phyloP scores from a whole-genome alignment of 441 rosid genomes.

The Aleurites moluccanus region DNA sequence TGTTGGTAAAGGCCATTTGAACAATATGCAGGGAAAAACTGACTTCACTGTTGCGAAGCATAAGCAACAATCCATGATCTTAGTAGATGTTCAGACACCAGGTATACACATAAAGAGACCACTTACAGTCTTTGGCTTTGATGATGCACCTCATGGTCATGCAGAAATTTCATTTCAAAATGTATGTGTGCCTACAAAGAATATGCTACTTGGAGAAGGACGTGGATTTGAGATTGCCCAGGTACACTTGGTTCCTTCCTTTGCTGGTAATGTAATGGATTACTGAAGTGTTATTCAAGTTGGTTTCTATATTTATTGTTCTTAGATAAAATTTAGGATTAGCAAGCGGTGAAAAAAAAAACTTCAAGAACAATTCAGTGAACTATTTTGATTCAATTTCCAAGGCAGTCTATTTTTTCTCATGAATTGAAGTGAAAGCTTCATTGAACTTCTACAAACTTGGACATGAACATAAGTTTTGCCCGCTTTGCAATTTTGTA shows the following conservation, averaged over 20 bases:
- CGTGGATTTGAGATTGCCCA: constrained; percentile 99
- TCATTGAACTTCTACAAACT: neutral
- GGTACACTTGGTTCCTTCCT: constrained; percentile 43
- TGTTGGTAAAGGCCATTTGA: constrained; percentile 12
- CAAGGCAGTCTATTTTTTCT: neutral
- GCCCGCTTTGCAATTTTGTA: neutral
- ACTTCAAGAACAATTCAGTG: too few relatives aligned
- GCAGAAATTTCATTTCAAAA: constrained; percentile 82
- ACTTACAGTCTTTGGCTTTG: constrained; percentile 85
- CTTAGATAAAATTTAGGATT: neutral
- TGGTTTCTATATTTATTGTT: neutral
- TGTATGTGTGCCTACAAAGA: constrained; percentile 77
- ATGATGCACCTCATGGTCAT: constrained; percentile 99
- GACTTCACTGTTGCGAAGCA: constrained; percentile 76
- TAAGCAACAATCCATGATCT: constrained; percentile 96
- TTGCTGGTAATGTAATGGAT: neutral
- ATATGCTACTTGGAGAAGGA: constrained; percentile 95
- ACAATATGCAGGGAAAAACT: constrained; percentile 79
- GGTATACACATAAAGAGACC: constrained; percentile 82
- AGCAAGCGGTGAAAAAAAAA: too few relatives aligned
- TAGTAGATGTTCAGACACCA: constrained; percentile 77
- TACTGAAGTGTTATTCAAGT: neutral
- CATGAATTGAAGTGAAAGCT: neutral
- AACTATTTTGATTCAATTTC: neutral
- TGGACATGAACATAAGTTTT: neutral